Evolutionary conservation across 1,284 basidiomycete species (phyloP).

Genomic region (Cystobasidium sp.): DNA sequence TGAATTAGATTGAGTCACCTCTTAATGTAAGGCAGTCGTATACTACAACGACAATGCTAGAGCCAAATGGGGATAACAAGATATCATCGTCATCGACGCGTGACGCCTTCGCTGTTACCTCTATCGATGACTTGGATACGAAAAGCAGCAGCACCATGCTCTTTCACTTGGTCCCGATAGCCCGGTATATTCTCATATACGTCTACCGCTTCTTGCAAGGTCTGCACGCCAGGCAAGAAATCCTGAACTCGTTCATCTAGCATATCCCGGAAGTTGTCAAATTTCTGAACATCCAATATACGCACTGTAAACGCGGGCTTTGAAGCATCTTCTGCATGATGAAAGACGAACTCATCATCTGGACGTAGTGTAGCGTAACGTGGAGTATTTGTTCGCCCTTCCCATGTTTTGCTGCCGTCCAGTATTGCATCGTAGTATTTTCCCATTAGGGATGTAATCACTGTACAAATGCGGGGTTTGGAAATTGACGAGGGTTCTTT

Average conservation of each 20-base stretch:
- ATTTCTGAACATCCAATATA: slow-evolving; percentile 31
- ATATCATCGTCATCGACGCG: neutral
- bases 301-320: slow-evolving; percentile 25
- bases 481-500: neutral
- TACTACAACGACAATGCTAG: too few relatives aligned
- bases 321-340: slow-evolving; percentile 27
- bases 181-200: slow-evolving; percentile 24
- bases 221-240: slow-evolving; percentile 22
- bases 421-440: slow-evolving; percentile 29
- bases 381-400: slow-evolving; percentile 26
- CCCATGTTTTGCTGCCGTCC: slow-evolving; percentile 32
- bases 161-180: slow-evolving; percentile 10
- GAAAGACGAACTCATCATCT: slow-evolving; percentile 24
- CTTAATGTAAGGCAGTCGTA: neutral
- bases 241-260: slow-evolving; percentile 13
- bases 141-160: slow-evolving; percentile 19
- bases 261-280: slow-evolving; percentile 26
- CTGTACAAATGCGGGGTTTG: slow-evolving; percentile 5
- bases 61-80: too few relatives aligned
- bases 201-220: neutral
- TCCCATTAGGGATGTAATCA: slow-evolving; percentile 24
- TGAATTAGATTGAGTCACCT: slow-evolving; percentile 22
- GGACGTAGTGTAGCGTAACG: slow-evolving; percentile 18
- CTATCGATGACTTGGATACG: slow-evolving; percentile 14
- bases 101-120: neutral